phyloP scores from a whole-genome alignment of 768 basidiomycete species.

The Suillus tomentosus region DNA sequence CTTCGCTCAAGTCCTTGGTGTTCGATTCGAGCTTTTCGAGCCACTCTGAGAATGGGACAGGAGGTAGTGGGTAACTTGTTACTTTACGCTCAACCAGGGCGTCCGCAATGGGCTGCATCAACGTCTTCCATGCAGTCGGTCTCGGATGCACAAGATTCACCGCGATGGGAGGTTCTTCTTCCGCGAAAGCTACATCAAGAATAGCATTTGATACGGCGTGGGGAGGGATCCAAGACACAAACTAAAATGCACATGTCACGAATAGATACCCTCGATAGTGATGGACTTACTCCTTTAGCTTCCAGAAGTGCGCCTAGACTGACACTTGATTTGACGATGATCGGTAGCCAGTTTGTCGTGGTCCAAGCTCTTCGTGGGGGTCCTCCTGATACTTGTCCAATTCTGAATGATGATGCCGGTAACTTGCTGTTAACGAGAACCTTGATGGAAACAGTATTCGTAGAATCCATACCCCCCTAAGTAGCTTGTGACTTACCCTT shows the following conservation, averaged over 20 bases:
- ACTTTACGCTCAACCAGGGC: slow-evolving; percentile 5
- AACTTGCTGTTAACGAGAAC: slow-evolving; percentile 42
- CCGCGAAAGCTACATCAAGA: slow-evolving; percentile 22
- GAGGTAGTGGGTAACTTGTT: slow-evolving; percentile 19
- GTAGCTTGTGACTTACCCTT: slow-evolving; percentile 26
- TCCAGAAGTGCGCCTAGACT: slow-evolving; percentile 28
- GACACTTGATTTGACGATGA: slow-evolving; percentile 38
- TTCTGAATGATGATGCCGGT: slow-evolving; percentile 39
- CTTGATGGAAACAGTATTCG: slow-evolving; percentile 18
- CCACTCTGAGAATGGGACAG: slow-evolving; percentile 33
- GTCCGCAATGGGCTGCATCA: slow-evolving; percentile 21
- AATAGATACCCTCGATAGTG: neutral
- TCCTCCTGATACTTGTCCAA: slow-evolving; percentile 49
- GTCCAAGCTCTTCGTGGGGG: slow-evolving; percentile 43
- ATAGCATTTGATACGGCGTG: slow-evolving; percentile 20
- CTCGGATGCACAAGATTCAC: slow-evolving; percentile 30
- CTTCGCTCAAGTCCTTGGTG: slow-evolving; percentile 14
- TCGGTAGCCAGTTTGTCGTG: slow-evolving; percentile 48
- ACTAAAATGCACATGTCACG: slow-evolving; percentile 7
- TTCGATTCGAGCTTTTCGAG: slow-evolving; percentile 22
- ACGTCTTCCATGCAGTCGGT: slow-evolving; percentile 20
- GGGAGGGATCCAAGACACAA: slow-evolving; percentile 24
- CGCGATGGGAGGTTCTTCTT: slow-evolving; percentile 11
- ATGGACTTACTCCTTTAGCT: slow-evolving; percentile 25
- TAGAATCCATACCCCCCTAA: neutral